These are phyloP conservation scores for Sicyos edulis DNA, from an alignment of 306 rosid species.

Conservation along the genomic window DNA sequence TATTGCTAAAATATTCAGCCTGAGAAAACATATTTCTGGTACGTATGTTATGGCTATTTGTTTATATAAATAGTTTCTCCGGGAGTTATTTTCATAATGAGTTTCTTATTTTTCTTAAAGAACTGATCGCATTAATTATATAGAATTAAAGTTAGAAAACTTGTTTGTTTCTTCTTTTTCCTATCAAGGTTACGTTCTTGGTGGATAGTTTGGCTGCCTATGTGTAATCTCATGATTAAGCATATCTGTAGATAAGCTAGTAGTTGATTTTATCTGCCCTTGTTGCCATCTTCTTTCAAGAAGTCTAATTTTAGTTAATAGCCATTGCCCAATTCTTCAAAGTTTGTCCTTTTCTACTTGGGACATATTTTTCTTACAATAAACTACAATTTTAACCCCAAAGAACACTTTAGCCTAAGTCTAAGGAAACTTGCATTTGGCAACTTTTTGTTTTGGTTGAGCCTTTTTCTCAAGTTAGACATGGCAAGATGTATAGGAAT, in stretches of 20 bases:
- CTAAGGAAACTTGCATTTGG: background rate
- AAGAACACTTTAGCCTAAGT: background rate
- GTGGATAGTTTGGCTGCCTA: too few relatives aligned
- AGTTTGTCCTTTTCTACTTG: background rate
- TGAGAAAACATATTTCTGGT: conserved; percentile 1
- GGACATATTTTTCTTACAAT: background rate
- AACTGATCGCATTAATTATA: background rate
- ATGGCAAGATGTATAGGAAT: background rate
- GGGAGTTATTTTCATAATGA: background rate
- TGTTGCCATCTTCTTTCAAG: background rate
- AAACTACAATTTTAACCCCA: background rate
- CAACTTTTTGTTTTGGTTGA: background rate
- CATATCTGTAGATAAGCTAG: background rate
- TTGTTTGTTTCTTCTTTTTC: background rate
- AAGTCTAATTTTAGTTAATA: background rate
- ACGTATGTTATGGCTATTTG: background rate
- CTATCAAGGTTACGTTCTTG: background rate
- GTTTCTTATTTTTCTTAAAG: background rate
- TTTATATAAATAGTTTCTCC: conserved; percentile 8
- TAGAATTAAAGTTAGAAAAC: background rate
- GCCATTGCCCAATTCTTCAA: background rate
- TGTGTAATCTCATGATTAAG: background rate
- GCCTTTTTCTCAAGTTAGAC: background rate
- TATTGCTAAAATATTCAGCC: conserved; percentile 7
- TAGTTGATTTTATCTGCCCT: background rate